Evolutionary conservation across 1,284 basidiomycete genomes (phyloP).

Genomic region (Thecaphora thlaspeos): DNA sequence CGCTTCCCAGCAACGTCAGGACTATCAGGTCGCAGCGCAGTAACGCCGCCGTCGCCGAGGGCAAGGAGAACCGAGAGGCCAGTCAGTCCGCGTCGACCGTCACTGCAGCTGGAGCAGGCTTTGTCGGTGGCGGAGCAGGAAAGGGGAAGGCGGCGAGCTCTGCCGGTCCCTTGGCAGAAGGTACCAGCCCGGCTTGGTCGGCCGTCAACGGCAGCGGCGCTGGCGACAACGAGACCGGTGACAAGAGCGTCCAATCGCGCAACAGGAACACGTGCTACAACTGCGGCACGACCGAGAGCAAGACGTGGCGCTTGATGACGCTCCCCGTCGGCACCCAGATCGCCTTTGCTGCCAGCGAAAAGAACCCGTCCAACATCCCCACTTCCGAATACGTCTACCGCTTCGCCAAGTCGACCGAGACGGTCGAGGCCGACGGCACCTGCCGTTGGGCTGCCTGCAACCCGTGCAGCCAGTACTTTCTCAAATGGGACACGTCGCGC

Average conservation of each 20-base stretch:
- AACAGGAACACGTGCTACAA: conserved; percentile 45
- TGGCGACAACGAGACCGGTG: no score
- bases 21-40: no score
- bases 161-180: no score
- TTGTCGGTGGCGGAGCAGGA: no score
- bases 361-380: conserved; percentile 1
- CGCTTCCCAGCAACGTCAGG: no score
- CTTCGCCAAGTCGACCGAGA: conserved; percentile 9
- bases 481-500: conserved; percentile 43
- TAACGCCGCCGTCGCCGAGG: no score
- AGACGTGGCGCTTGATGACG: conserved; percentile 43
- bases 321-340: conserved; percentile 34
- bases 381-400: conserved; percentile 13
- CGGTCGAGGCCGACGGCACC: conserved; percentile 31
- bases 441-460: conserved; percentile 50
- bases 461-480: conserved; percentile 51
- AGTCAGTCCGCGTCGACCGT: no score
- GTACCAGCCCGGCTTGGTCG: no score
- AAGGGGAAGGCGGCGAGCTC: no score
- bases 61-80: no score
- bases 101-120: not conserved
- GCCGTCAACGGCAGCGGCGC: no score
- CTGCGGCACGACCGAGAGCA: conserved; percentile 36
- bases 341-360: conserved; percentile 35
- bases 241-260: no score